Conservation (phyloP, 2,329 filamentous ascomycete genomes). For the Elsinoe batatas region DNA sequence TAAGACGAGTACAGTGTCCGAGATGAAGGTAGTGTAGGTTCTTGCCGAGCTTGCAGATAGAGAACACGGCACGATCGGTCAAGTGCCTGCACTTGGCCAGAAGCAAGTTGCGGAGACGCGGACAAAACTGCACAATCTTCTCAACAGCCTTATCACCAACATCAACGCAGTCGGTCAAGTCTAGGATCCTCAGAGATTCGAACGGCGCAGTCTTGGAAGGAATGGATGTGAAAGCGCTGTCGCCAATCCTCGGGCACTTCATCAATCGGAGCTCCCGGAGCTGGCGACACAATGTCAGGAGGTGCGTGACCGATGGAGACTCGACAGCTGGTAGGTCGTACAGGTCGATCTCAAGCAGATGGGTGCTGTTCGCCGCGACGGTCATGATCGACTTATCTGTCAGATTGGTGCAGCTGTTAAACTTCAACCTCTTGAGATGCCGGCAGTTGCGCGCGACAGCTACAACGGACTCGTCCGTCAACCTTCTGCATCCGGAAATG, state of each 20-base stretch:
- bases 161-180: constrained; percentile 78
- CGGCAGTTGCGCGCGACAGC: constrained; percentile 70
- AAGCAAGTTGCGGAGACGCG: constrained; percentile 82
- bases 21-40: constrained; percentile 95
- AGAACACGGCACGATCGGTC: constrained; percentile 76
- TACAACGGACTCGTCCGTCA: constrained; percentile 80
- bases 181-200: constrained; percentile 84
- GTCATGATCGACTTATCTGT: constrained; percentile 73
- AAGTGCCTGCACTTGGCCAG: constrained; percentile 90
- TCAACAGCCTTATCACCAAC: constrained; percentile 80
- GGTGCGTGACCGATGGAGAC: constrained; percentile 70
- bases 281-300: constrained; percentile 67
- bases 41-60: constrained; percentile 83
- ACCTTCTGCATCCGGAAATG: constrained; percentile 71
- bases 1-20: constrained; percentile 85
- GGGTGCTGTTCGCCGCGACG: constrained; percentile 79
- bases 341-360: constrained; percentile 92
- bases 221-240: constrained; percentile 76
- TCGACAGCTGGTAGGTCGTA: constrained; percentile 74
- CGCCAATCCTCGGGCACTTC: constrained; percentile 74
- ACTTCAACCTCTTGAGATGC: constrained; percentile 84
- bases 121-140: constrained; percentile 77
- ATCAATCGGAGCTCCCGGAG: constrained; percentile 85
- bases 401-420: constrained; percentile 83
- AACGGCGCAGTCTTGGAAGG: constrained; percentile 55